Evolutionary conservation across 768 basidiomycete species (phyloP), one percentile per base, ranked within the genome.

Genomic region (Termitomyces titanicus): DNA sequence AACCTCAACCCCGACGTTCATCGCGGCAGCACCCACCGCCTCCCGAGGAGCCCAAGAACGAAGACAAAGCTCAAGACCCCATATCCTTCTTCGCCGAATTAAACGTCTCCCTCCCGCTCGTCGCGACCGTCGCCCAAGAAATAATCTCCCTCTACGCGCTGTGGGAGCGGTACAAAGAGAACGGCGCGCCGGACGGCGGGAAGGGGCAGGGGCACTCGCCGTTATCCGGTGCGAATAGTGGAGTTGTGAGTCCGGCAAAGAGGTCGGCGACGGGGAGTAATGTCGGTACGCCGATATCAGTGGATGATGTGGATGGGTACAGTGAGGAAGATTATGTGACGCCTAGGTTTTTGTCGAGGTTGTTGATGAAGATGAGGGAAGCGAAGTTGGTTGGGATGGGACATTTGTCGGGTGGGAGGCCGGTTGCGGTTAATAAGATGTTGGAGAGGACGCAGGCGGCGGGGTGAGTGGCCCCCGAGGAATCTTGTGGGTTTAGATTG

Each of bases 61-160:
- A 50, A 29, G 15, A 13, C 54, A 74, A 83, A 63, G 70, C 74
- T 24, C 82, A 84, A 62, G 89, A 95, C 66, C 79, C 89, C 3
- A 76, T 95, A 55, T 74, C 82, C 5, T 98, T 97, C 69, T 82
- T 99, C 55, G 84, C 94, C 0, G 84, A 83, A 3, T 79, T 99
- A 17, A 90, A 94, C 71, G 85, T 98, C 54, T 93, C 88, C 47
- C 79, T 95, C 61, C 79, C 88, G 1, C 79, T 89, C 54, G 73
- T 99, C 38, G 83, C 92, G 25, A 86, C 89, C 38, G 87, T 97
- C 63, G 82, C 88, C 0, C 95, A 98, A 65, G 92, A 98, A 72
- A 92, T 98, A 60, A 79, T 98, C 51, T 83, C 89, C 4, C 71
- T 97, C 33, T 98, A 98, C 70, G 82, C 89, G 5, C 79, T 94